A percentile compares a stretch with the other conserved stretches of the same genome.
Evolutionary conservation across 1,284 basidiomycete species (phyloP).

Genomic region (Melampsora medusae): DNA sequence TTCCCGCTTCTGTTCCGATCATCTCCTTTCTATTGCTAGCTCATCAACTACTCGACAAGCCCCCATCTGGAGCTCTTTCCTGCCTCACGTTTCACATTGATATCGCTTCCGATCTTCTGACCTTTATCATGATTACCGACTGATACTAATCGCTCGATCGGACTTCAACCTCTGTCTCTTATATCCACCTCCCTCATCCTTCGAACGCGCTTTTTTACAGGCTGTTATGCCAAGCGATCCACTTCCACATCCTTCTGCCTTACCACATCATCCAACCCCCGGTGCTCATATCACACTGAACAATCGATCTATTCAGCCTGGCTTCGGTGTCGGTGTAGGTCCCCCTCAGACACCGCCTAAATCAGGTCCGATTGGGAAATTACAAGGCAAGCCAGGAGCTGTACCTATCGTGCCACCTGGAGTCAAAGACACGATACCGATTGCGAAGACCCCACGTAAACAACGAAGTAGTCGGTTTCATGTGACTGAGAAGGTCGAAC

Average conservation of each 20-base stretch:
- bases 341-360: conserved; percentile 57
- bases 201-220: conserved; percentile 41
- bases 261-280: conserved; percentile 64
- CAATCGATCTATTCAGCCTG: conserved; percentile 59
- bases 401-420: conserved; percentile 45
- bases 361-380: conserved; percentile 56
- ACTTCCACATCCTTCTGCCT: conserved; percentile 59
- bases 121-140: not conserved
- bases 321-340: conserved; percentile 49
- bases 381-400: conserved; percentile 52
- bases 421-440: conserved; percentile 87
- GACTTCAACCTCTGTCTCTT: no score
- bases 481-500: conserved; percentile 91
- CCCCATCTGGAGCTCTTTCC: not conserved
- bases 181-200: not conserved
- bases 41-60: not conserved
- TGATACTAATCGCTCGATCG: no score
- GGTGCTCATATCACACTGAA: conserved; percentile 61
- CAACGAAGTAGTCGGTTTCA: conserved; percentile 94
- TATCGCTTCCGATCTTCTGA: conserved; percentile 4
- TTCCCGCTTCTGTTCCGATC: not conserved
- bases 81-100: not conserved
- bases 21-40: not conserved
- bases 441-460: conserved; percentile 90
- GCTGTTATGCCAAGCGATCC: conserved; percentile 67